phyloP scores from a whole-genome alignment of 2,329 filamentous ascomycete species.

The Diaporthe velutina region DNA sequence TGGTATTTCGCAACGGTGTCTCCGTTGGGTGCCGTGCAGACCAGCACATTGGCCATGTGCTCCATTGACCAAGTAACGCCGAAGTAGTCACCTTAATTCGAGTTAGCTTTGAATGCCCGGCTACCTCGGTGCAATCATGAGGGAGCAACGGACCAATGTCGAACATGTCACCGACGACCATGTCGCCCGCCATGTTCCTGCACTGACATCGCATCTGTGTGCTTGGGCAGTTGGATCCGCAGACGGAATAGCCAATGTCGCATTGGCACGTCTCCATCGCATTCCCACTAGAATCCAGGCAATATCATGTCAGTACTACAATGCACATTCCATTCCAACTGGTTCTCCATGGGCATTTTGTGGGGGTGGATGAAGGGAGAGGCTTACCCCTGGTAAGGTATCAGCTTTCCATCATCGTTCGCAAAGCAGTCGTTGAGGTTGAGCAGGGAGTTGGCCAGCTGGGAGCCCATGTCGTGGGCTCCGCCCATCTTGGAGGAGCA shows the following conservation, averaged over 20 bases:
- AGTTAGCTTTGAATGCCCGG: background rate
- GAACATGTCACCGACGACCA: background rate
- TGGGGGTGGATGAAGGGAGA: too few species aligned
- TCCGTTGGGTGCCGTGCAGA: background rate
- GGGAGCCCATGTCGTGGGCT: background rate
- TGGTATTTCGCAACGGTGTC: background rate
- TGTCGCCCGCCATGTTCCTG: background rate
- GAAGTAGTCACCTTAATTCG: background rate
- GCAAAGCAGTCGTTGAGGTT: conserved; percentile 16
- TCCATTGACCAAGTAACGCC: conserved; percentile 5
- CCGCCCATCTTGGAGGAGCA: conserved; percentile 10
- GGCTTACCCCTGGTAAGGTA: background rate
- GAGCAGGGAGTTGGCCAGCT: conserved; percentile 16
- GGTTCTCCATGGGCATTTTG: background rate
- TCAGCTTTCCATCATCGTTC: background rate
- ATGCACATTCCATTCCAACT: background rate
- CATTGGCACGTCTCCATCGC: conserved; percentile 1
- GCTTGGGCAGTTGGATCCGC: background rate
- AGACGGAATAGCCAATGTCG: background rate
- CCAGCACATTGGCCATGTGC: background rate
- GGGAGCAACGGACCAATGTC: background rate
- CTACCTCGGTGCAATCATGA: too few species aligned
- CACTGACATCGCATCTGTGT: conserved; percentile 1
- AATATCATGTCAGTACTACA: background rate
- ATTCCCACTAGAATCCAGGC: background rate